Evolutionary conservation across 2,329 filamentous ascomycete species (phyloP).

Genomic region (Sporothrix globosa): DNA sequence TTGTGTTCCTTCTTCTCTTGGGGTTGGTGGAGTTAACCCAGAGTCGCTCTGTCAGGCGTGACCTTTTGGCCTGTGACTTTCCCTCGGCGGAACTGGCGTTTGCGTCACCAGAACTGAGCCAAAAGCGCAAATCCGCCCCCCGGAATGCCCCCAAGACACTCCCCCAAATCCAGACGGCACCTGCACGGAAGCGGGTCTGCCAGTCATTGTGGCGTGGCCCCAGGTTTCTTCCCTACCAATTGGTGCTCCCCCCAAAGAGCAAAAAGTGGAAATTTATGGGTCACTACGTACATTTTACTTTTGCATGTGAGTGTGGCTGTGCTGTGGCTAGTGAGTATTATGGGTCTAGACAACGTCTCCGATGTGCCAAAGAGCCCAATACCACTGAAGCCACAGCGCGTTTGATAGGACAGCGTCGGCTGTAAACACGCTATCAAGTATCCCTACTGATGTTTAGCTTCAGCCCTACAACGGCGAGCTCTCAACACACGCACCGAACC

Average conservation of each 20-base stretch:
- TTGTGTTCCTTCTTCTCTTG: conserved; percentile 25
- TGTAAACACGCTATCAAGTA: background rate
- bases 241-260: background rate
- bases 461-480: background rate
- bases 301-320: conserved; percentile 37
- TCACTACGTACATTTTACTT: background rate
- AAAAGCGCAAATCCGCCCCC: conserved; percentile 7
- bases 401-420: background rate
- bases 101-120: conserved; percentile 34
- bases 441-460: no score
- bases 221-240: conserved; percentile 26
- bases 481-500: background rate
- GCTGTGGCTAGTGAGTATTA: conserved; percentile 22
- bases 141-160: background rate
- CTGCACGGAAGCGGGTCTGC: conserved; percentile 26
- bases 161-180: conserved; percentile 15
- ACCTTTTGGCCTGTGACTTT: conserved; percentile 24
- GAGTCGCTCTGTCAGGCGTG: conserved; percentile 11
- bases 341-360: background rate
- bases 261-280: background rate
- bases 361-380: no score
- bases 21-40: conserved; percentile 11
- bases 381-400: background rate
- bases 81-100: conserved; percentile 33
- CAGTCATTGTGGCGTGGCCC: conserved; percentile 3